Base-by-base conservation (phyloP, 345 rosid genomes). In the Gossypium raimondii region DNA sequence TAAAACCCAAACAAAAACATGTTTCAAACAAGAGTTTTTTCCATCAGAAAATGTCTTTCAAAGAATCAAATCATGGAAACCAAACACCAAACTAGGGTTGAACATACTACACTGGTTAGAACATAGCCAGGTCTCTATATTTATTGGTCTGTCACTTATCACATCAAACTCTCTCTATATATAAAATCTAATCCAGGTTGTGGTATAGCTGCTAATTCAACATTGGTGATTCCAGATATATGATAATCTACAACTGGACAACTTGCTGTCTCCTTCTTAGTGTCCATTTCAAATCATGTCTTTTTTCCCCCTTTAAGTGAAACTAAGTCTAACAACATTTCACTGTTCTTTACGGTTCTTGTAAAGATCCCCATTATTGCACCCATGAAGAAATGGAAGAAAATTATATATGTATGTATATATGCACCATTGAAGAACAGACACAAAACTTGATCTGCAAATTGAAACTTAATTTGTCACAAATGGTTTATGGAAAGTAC, bases 291-390 rank as follows among this genome's bases (percentile, higher is more conserved):
- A 67, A 20, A 44, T 14, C 22, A 41, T 41, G 64, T 20, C 20
- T 66, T 48, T 12, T 34, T 34, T 34, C 41, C 41, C 41, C 24
- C 14, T 72, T 3, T 48, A 27, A 51, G 57, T 59, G 57, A n/a
- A 67, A 61, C 64, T 65, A 22, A 22, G 22, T 22, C 22, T 22
- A 68, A 61, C 43, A 60, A 20, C 51, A 68, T 74, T 73, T 57
- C 73, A 79, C 75, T 73, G 78, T 76, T 65, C 9, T n/a, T 73
- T 44, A 80, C 77, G 78, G 81, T 76, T 81, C 72, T 59, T 81
- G 82, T 72, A 81, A 65, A 25, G 8, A 64, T 76, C 20, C 41
- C 41, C 41, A 34, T 34, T 34, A 34, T 34, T 34, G 41, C 41
- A 34, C 41, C 41, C 41, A n/a, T 64, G 52, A 56, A 74, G 74